Evolutionary conservation across 2,329 filamentous ascomycete species (phyloP).

Genomic region (Verticillium albo-atrum): DNA sequence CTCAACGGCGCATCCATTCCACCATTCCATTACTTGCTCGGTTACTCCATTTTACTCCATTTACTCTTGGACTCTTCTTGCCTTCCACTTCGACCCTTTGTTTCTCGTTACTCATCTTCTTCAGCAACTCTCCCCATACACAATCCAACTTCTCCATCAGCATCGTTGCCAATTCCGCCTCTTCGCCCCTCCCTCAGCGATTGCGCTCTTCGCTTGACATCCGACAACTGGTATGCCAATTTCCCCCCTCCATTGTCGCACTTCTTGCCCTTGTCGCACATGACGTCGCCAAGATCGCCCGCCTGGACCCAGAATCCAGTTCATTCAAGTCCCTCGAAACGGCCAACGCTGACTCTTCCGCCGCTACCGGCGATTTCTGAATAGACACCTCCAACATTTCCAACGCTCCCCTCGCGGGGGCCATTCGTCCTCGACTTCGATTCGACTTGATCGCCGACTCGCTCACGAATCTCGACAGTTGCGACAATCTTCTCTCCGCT

Average conservation of each 20-base stretch:
- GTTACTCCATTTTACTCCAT: neutral
- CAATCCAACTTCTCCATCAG: neutral
- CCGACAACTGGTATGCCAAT: neutral
- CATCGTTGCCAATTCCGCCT: neutral
- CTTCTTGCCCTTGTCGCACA: neutral
- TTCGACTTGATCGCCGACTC: neutral
- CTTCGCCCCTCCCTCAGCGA: neutral
- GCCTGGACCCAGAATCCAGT: neutral
- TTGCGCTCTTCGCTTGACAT: neutral
- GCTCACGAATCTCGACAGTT: neutral
- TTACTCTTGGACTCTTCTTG: neutral
- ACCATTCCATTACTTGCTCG: neutral
- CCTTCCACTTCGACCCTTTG: neutral
- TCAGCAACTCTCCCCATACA: neutral
- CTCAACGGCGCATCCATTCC: neutral
- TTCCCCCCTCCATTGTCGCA: neutral
- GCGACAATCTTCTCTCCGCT: neutral
- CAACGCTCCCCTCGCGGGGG: neutral
- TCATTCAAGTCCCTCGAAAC: neutral
- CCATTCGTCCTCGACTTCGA: neutral
- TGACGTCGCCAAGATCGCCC: neutral
- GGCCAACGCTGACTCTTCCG: neutral
- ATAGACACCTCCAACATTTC: neutral
- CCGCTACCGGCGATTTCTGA: neutral
- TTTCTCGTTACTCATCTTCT: neutral